Percentiles rank a stretch among this genome's conserved stretches.
phyloP scores from a whole-genome alignment of 305 asterid species.

The Salvia sclarea region DNA sequence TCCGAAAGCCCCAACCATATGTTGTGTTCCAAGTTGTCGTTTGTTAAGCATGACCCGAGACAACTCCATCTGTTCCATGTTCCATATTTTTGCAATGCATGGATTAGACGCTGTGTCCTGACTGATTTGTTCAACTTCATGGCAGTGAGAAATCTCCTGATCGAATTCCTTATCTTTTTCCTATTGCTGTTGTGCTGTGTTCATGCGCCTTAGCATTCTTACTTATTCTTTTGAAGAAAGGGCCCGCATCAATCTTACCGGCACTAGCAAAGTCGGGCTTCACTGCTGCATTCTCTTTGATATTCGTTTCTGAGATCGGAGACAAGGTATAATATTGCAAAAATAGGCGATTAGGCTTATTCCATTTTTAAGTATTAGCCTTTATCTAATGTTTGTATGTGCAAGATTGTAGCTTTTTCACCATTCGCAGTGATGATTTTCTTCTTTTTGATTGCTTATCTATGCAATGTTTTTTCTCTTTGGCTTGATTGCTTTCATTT shows the following conservation, averaged over 20 bases:
- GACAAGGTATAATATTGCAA: conserved; percentile 33
- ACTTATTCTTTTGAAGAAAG: conserved; percentile 35
- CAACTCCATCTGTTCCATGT: background rate
- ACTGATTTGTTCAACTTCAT: conserved; percentile 32
- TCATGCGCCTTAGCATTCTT: conserved; percentile 35
- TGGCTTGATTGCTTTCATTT: conserved; percentile 28
- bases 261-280: conserved; percentile 43
- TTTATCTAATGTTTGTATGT: too few species aligned
- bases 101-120: conserved; percentile 22
- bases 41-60: background rate
- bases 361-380: too few species aligned
- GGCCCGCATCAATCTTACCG: conserved; percentile 36
- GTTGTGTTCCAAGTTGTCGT: background rate
- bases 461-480: too few species aligned
- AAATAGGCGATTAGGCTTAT: too few species aligned
- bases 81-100: conserved; percentile 9
- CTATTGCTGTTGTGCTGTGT: conserved; percentile 39
- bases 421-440: too few species aligned
- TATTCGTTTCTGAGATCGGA: conserved; percentile 43
- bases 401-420: too few species aligned
- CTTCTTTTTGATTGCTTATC: too few species aligned
- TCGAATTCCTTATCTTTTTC: conserved; percentile 39
- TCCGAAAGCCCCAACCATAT: background rate
- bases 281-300: conserved; percentile 42
- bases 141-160: conserved; percentile 40